Evolutionary conservation across 768 basidiomycete genomes (phyloP).

Genomic region (Chiua virens): DNA sequence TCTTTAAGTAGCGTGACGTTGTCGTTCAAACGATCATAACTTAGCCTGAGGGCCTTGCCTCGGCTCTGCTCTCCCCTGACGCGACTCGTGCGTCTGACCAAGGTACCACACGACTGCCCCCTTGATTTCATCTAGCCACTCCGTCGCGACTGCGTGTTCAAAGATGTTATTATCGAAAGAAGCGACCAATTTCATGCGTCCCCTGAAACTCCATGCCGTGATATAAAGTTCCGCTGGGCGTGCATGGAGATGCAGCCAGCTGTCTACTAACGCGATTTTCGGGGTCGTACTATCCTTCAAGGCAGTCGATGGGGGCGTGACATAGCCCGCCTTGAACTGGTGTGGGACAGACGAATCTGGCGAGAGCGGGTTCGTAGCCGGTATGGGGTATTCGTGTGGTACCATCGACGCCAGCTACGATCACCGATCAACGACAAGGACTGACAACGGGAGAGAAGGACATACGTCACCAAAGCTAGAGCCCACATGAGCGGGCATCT

Average conservation of each 20-base stretch:
- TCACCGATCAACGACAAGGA: neutral
- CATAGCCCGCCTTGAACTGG: slow-evolving; percentile 10
- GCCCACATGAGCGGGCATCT: slow-evolving; percentile 13
- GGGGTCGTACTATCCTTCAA: neutral
- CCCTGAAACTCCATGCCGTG: slow-evolving; percentile 35
- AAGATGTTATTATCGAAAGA: slow-evolving; percentile 49
- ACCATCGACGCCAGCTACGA: slow-evolving; percentile 34
- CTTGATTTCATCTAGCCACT: slow-evolving; percentile 30
- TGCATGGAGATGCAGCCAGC: slow-evolving; percentile 33
- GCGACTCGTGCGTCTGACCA: slow-evolving; percentile 8
- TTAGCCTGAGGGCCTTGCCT: no score
- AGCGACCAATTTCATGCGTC: slow-evolving; percentile 33
- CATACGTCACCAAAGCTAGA: slow-evolving; percentile 31
- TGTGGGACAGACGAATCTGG: slow-evolving; percentile 20
- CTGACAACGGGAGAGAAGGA: neutral
- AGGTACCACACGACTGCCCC: slow-evolving; percentile 35
- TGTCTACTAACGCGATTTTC: slow-evolving; percentile 8
- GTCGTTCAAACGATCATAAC: no score
- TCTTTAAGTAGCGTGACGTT: no score
- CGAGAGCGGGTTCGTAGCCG: slow-evolving; percentile 7
- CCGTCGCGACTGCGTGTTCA: slow-evolving; percentile 37
- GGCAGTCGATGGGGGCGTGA: neutral
- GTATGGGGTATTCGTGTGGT: slow-evolving; percentile 37
- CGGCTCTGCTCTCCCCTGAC: no score
- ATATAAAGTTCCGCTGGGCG: slow-evolving; percentile 47